Percentiles rank a stretch among this genome's conserved stretches.
Evolutionary conservation across 1,284 basidiomycete species (phyloP).

Genomic region (Serendipita sp.): DNA sequence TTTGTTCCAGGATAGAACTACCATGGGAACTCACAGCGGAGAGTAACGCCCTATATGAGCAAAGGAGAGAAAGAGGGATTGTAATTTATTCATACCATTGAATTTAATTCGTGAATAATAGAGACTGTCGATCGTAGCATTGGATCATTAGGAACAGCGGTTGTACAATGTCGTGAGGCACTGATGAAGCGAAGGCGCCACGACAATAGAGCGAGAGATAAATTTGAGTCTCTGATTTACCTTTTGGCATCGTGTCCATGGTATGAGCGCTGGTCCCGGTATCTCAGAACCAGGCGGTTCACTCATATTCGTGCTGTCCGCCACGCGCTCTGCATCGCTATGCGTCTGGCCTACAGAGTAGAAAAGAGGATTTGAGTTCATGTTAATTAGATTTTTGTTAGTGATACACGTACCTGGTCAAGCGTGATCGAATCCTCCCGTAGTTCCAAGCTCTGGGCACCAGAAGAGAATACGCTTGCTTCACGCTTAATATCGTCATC

Average conservation of each 20-base stretch:
- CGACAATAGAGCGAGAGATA: background rate
- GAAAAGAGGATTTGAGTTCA: constrained; percentile 6
- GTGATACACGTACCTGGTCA: constrained; percentile 53
- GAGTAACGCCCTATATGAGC: no score
- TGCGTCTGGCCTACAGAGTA: constrained; percentile 41
- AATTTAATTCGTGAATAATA: background rate
- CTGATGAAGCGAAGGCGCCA: background rate
- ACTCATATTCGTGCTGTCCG: constrained; percentile 31
- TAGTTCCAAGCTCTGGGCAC: constrained; percentile 57
- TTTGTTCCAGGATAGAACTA: background rate
- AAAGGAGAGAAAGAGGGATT: background rate
- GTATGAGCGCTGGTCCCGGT: background rate
- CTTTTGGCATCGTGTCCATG: background rate
- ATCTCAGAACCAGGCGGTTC: background rate
- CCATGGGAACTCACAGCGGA: no score
- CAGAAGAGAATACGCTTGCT: constrained; percentile 16
- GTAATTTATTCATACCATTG: background rate
- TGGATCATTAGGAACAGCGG: no score
- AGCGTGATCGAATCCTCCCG: constrained; percentile 71
- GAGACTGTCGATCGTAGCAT: background rate
- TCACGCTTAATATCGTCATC: constrained; percentile 38
- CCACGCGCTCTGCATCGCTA: constrained; percentile 64
- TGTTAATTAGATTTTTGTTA: background rate
- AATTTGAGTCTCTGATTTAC: background rate
- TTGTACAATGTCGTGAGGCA: constrained; percentile 2